Base-by-base conservation (phyloP, 805 yeast genomes). In the Metschnikowia peoriensis region DNA sequence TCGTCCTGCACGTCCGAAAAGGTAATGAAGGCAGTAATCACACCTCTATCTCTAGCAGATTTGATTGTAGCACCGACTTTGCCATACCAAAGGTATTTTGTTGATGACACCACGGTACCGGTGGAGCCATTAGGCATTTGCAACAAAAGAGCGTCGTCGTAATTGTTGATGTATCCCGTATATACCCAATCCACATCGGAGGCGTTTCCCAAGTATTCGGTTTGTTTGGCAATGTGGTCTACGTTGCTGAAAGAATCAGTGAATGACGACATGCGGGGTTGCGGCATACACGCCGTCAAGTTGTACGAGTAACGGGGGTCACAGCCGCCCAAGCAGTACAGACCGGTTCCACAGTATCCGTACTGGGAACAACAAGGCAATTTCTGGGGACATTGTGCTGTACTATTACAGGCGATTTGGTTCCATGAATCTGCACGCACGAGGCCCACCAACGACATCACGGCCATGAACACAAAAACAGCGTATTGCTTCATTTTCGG, bases 1-100 rank as follows among this genome's bases (percentile, higher is more conserved):
- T 92, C 97, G 75, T 91, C 97, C 76, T 88, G 84, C 41, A 86
- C 89, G 66, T 88, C 88, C 7, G 96, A 88, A 69, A 83, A 86
- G 48, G 89, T 68, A 69, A 91, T 89, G 63, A 85, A 82, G 32
- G 96, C 92, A 14, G 96, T 79, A 53, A 91, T 80, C 38, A 91
- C 97, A 77, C 97, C 97, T 9, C 70, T 76, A 38, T 78, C 79
- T 64, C 83, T 88, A 0, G 97, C 87, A 0, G 93, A 75, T 73
- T 86, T 90, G 63, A 90, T 63, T 46, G 74, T 79, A 46, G 86
- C 85, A 34, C 84, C 73, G 34, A 89, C 78, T 66, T 84, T 88
- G 49, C 97, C 97, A 70, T 88, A 91, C 97, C 96, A 92, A 50
- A 92, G 70, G 70, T 81, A 89, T 63, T 82, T 78, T 5, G 96